Base-by-base conservation (phyloP, 2,329 filamentous ascomycete species). In the Verticillium albo-atrum region DNA sequence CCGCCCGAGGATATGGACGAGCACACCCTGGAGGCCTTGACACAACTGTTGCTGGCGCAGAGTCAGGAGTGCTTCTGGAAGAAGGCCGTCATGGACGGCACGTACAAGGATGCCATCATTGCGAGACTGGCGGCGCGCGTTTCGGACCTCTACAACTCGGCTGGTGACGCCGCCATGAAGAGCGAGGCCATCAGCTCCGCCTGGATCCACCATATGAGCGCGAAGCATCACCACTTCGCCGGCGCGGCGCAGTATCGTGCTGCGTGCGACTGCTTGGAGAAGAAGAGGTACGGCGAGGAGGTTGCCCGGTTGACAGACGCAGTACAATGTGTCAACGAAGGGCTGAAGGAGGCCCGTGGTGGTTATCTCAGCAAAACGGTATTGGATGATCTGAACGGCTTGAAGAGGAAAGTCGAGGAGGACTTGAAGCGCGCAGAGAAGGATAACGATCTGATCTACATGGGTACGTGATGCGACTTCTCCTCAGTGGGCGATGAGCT, bases 61-160 rank as follows among this genome's bases (percentile, higher is more conserved):
- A 93, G 90, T 28, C 95, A 99, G 71, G 95, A 99, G 76, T 98
- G 93, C 71, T 98, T 95, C 74, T 99, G 95, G 95, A 90, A 95
- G 67, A 98, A 97, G 72, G 94, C 95, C 1, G 93, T 96, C 60
- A 93, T 96, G 78, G 94, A 97, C 71, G 88, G 89, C 26, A 57
- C 42, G 25, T 87, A 97, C 76, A 97, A 96, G 72, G 95, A 99
- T 71, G 90, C 87, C 1, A 91, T 89, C 0, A 96, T 99, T 62
- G 91, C 95, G 2, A 95, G 96, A 71, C 81, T 99, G 20, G 93
- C 95, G 4, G 92, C 92, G 0, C 76, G 92, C 62, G 92, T 98
- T 4, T 96, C 91, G 2, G 95, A 99, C 69, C 84, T 96, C 51
- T 99, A 98, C 74, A 90, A 87, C 57, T 79, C 88, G 58, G 92